Evolutionary conservation across 495 filamentous ascomycete genomes (phyloP).

Genomic region (Tuber melanosporum): DNA sequence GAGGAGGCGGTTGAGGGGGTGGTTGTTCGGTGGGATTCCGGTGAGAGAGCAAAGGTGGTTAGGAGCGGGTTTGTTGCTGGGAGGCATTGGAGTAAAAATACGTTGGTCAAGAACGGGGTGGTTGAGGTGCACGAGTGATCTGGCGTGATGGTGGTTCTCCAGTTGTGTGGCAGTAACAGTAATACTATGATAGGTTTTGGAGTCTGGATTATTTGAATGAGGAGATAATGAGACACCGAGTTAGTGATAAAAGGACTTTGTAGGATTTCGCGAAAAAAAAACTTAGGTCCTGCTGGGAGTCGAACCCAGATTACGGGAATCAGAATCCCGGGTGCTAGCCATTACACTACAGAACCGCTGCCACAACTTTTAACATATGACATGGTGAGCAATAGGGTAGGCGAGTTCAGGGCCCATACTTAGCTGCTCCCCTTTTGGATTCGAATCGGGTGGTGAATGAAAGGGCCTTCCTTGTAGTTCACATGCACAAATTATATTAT

Average conservation of each 20-base stretch:
- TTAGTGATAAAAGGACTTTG: not conserved
- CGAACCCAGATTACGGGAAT: conserved; percentile 33
- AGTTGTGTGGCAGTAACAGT: not conserved
- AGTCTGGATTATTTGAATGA: not conserved
- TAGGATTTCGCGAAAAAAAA: not conserved
- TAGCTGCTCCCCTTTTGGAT: not conserved
- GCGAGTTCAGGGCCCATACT: not conserved
- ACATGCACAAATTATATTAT: not conserved
- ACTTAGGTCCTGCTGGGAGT: conserved; percentile 27
- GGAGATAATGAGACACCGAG: not conserved
- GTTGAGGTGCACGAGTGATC: conserved; percentile 30
- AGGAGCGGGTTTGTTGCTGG: conserved; percentile 42
- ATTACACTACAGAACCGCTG: conserved; percentile 32
- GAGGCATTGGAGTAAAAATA: conserved; percentile 32
- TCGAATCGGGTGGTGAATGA: not conserved
- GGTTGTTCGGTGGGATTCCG: conserved; percentile 27
- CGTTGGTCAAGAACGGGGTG: conserved; percentile 36
- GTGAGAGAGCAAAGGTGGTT: conserved; percentile 40
- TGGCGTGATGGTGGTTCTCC: not conserved
- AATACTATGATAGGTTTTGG: not conserved
- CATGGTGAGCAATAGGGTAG: not conserved
- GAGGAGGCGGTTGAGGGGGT: conserved; percentile 21
- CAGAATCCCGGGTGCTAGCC: conserved; percentile 35
- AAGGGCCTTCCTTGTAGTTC: not conserved
- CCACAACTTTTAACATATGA: not conserved